Evolutionary conservation across 805 yeast species (phyloP).

Genomic region (Wickerhamiella bombiphila): DNA sequence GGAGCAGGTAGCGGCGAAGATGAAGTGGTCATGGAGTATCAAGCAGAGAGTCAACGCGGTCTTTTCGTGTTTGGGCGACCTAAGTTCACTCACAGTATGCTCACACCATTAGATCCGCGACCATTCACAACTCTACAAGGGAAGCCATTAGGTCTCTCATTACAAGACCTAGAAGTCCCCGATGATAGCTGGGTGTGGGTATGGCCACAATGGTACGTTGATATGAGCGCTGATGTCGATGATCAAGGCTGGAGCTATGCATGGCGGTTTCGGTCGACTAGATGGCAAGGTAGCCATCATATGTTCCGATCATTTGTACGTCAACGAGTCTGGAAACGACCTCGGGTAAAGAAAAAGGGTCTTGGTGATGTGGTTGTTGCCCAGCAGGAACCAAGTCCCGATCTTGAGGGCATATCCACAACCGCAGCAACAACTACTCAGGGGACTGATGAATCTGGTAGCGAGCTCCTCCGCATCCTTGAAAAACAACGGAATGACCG

Average conservation of each 20-base stretch:
- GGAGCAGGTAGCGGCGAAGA: not conserved
- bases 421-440: not conserved
- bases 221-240: conserved; percentile 57
- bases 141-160: conserved; percentile 17
- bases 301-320: conserved; percentile 48
- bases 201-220: conserved; percentile 60
- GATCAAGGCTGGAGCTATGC: conserved; percentile 78
- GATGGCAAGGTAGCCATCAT: conserved; percentile 50
- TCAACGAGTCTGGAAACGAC: conserved; percentile 49
- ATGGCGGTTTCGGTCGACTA: conserved; percentile 30
- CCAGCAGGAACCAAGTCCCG: not conserved
- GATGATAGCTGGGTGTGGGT: conserved; percentile 51
- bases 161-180: conserved; percentile 30
- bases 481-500: conserved; percentile 16
- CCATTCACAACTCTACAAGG: conserved; percentile 25
- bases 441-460: not conserved
- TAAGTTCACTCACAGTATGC: conserved; percentile 23
- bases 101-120: conserved; percentile 27
- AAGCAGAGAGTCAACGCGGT: conserved; percentile 31
- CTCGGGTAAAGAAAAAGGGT: conserved; percentile 11
- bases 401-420: not conserved
- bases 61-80: conserved; percentile 26
- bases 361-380: not conserved
- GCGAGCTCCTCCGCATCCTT: not conserved
- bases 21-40: conserved; percentile 15